These are phyloP conservation scores for Anthracocystis setariae DNA, from an alignment of 1,284 basidiomycete species.

Conservation along the genomic window DNA sequence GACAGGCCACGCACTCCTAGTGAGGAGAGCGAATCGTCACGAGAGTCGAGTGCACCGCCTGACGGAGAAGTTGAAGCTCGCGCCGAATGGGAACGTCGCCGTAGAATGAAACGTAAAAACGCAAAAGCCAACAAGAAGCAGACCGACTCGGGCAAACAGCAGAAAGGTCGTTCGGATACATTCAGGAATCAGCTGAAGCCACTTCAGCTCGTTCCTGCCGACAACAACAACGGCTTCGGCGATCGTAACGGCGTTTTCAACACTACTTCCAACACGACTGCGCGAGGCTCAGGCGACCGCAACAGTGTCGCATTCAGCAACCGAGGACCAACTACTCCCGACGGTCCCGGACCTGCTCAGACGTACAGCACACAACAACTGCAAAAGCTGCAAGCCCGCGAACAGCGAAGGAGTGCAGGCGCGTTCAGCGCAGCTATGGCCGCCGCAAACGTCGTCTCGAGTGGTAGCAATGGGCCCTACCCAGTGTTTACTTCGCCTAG, in stretches of 20 bases:
- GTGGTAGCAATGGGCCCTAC: slow-evolving; percentile 61
- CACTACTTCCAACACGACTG: slow-evolving; percentile 1
- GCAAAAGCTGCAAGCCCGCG: slow-evolving; percentile 53
- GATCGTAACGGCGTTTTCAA: slow-evolving; percentile 15
- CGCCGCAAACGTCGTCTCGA: slow-evolving; percentile 48
- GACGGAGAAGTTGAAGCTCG: slow-evolving; percentile 65
- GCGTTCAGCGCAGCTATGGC: slow-evolving; percentile 59
- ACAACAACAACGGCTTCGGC: slow-evolving; percentile 19
- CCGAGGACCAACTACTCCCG: slow-evolving; percentile 14
- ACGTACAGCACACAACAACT: slow-evolving; percentile 60
- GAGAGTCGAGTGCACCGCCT: slow-evolving; percentile 60
- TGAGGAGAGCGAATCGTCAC: slow-evolving; percentile 36
- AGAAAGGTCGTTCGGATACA: slow-evolving; percentile 25
- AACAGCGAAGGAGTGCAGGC: slow-evolving; percentile 59
- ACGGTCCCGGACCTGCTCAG: slow-evolving; percentile 15
- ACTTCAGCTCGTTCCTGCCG: slow-evolving; percentile 52
- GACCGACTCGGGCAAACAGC: slow-evolving; percentile 11
- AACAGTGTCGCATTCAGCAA: slow-evolving; percentile 14
- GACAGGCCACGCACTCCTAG: slow-evolving; percentile 31
- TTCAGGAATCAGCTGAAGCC: slow-evolving; percentile 52
- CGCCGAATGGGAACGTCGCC: slow-evolving; percentile 63
- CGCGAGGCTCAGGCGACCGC: slow-evolving; percentile 19
- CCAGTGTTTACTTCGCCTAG: slow-evolving; percentile 53
- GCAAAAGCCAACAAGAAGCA: slow-evolving; percentile 35
- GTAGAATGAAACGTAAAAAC: slow-evolving; percentile 51